Percentiles rank a stretch among this genome's conserved stretches.
These are phyloP conservation scores for Sequoiadendron giganteum DNA, from an alignment of 75 land plant genomes.

Conservation along the genomic window DNA sequence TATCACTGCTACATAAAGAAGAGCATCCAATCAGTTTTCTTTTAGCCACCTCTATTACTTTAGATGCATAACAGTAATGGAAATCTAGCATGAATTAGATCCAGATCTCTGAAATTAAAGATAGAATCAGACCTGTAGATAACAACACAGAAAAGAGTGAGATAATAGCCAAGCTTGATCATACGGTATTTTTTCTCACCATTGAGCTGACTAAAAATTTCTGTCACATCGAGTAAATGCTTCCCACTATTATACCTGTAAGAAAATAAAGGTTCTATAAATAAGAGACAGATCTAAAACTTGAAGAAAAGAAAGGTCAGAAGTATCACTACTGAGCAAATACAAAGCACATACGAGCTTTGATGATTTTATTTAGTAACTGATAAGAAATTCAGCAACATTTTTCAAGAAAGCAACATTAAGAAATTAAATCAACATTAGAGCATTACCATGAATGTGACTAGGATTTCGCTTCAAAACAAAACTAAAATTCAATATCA, in stretches of 20 bases:
- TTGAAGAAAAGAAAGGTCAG: not conserved
- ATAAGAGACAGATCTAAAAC: not conserved
- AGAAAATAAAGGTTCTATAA: not conserved
- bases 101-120: not conserved
- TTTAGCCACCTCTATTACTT: not conserved
- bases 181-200: conserved; percentile 72
- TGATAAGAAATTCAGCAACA: not conserved
- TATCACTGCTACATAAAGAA: not conserved
- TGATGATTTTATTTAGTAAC: not conserved
- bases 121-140: conserved; percentile 51
- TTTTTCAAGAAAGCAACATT: not conserved
- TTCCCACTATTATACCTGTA: conserved; percentile 49
- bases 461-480: not conserved
- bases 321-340: not conserved
- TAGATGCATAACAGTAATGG: not conserved
- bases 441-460: not conserved
- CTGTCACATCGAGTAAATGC: conserved; percentile 90
- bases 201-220: conserved; percentile 60
- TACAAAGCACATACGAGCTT: not conserved
- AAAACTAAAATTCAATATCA: not conserved
- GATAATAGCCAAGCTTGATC: conserved; percentile 67
- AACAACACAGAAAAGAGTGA: conserved; percentile 44
- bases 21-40: not conserved
- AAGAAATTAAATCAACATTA: conserved; percentile 3
- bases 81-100: conserved; percentile 2